Base-by-base conservation (phyloP, 257 asterid genomes). In the Perilla frutescens region DNA sequence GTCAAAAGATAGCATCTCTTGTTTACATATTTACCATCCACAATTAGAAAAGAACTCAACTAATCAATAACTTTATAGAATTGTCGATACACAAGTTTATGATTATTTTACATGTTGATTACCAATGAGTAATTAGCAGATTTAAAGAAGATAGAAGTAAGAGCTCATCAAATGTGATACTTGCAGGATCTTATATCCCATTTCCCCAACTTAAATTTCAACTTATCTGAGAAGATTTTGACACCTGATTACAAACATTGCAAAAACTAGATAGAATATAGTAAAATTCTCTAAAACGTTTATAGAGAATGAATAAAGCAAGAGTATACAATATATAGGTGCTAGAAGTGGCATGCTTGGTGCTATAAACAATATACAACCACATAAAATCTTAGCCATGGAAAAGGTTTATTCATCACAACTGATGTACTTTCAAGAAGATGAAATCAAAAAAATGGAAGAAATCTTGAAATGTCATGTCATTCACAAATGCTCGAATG, bases 11-110 rank as follows among this genome's bases (percentile, higher is more conserved):
- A 1, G 3, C 20, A 63, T 62, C 41, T 51, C 39, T 50, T 4
- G 45, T 6, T 34, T 45, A 26, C 54, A 70, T 47, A 29, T 32
- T 13, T 39, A 53, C 70, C 66, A 73, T 29, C n/a, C 59, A 53
- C 14, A 39, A 34, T 2, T 2, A 32, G 26, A 20, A 20, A 20
- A 20, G 26, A 9, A 1, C 55, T 15, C 56, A 58, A 40, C 9
- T 39, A 31, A 59, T 48, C 34, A 8, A 37, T 57, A 37, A 57
- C 68, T 36, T 11, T 32, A 9, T 36, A 41, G 20, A 40, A 48
- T 15, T 1, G 34, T 39, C n/a, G 6, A 37, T 54, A 62, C 7
- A 7, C 66, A 73, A 57, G 34, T 0, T 34, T 37, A 65, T 14
- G 48, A 39, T 60, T 50, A 34, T 6, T 34, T 20, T 10, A 48